These are phyloP conservation scores for Quillaja saponaria DNA, from an alignment of 306 rosid species.

Conservation along the genomic window DNA sequence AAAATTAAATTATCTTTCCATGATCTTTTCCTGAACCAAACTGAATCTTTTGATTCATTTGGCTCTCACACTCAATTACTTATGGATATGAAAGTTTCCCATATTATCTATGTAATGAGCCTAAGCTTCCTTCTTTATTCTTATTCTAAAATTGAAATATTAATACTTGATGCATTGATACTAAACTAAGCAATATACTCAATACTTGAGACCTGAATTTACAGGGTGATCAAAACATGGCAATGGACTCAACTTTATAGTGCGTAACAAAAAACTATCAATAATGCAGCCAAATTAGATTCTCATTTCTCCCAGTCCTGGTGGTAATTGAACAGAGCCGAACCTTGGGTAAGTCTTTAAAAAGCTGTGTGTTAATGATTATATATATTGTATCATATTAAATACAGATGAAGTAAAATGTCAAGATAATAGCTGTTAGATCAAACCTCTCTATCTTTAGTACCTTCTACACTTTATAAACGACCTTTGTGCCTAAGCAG, in stretches of 20 bases:
- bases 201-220: no score
- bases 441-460: conserved; percentile 51
- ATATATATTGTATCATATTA: conserved; percentile 41
- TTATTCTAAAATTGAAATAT: no score
- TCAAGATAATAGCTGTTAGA: conserved; percentile 47
- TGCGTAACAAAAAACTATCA: conserved; percentile 1
- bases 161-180: no score
- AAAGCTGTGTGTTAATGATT: conserved; percentile 42
- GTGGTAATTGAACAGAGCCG: conserved; percentile 7
- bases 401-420: conserved; percentile 39
- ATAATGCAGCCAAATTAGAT: conserved; percentile 5
- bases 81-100: no score
- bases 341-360: conserved; percentile 36
- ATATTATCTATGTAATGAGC: no score
- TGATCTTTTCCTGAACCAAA: neutral
- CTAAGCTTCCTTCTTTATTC: no score
- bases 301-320: conserved; percentile 2
- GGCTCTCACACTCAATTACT: neutral
- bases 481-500: conserved; percentile 38
- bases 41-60: neutral
- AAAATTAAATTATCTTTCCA: no score
- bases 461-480: conserved; percentile 26
- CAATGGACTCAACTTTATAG: no score
- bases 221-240: no score
- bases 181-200: no score